phyloP scores from a whole-genome alignment of 139 green algal species.

The Tetradesmus obliquus region DNA sequence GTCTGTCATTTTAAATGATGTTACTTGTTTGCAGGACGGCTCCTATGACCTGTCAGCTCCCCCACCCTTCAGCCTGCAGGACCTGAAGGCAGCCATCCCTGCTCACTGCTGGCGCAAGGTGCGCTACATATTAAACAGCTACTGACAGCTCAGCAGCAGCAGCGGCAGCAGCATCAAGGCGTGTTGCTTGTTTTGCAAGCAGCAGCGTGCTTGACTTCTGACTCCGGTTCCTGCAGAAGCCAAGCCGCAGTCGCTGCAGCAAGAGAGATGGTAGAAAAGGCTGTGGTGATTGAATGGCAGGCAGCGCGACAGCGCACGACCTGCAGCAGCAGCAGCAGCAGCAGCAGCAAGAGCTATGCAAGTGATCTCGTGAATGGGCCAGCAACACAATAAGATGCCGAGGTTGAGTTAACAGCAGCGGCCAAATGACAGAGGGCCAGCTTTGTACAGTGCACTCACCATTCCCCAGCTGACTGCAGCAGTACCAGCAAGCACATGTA shows the following conservation, averaged over 20 bases:
- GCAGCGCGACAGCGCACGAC: neutral
- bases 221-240: neutral
- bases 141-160: neutral
- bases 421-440: too few relatives aligned
- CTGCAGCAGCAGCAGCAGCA: neutral
- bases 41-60: constrained; percentile 67
- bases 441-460: too few relatives aligned
- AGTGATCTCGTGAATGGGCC: too few relatives aligned
- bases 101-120: constrained; percentile 81
- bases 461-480: too few relatives aligned
- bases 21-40: constrained; percentile 45
- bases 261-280: neutral
- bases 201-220: neutral
- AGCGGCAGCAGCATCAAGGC: neutral
- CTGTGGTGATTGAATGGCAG: neutral
- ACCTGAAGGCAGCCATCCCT: constrained; percentile 88
- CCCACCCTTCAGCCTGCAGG: constrained; percentile 87
- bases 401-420: too few relatives aligned
- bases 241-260: neutral
- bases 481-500: too few relatives aligned
- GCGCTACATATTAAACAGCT: constrained; percentile 49
- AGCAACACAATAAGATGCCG: too few relatives aligned
- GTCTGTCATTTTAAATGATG: neutral
- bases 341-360: neutral
- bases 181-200: neutral